Evolutionary conservation across 2,329 filamentous ascomycete genomes (phyloP).

Genomic region (Aspergillus sp.): DNA sequence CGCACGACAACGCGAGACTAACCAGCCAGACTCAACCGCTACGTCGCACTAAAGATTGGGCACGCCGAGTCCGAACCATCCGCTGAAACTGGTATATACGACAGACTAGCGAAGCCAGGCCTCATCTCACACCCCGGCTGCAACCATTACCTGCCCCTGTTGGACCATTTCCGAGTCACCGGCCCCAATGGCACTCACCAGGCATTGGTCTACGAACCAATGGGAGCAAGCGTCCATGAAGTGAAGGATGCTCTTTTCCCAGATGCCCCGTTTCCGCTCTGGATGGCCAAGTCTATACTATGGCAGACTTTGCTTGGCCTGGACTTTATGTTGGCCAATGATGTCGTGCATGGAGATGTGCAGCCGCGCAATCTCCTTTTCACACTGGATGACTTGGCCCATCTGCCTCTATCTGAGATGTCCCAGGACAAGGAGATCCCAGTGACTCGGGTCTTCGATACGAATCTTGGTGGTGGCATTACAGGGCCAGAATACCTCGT

Average conservation of each 20-base stretch:
- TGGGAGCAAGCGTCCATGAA: not conserved
- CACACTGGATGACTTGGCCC: not conserved
- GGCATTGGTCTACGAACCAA: not conserved
- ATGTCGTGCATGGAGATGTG: not conserved
- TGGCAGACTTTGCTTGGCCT: constrained; percentile 5
- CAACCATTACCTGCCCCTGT: not conserved
- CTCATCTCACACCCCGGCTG: not conserved
- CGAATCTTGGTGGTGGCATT: not conserved
- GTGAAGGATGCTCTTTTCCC: not conserved
- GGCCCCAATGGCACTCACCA: not conserved
- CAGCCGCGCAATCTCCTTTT: constrained; percentile 3
- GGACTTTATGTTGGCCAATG: not conserved
- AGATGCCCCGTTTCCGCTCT: not conserved
- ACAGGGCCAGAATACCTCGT: not conserved
- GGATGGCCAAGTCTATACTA: constrained; percentile 3
- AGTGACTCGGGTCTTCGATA: not conserved
- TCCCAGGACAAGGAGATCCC: not conserved
- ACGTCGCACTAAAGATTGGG: not conserved
- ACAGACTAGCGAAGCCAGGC: not conserved
- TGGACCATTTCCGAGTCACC: not conserved
- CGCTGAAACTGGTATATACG: not conserved
- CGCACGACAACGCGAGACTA: not conserved
- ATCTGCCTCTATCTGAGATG: not conserved
- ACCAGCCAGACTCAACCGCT: not conserved
- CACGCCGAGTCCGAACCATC: not conserved